These are phyloP conservation scores for Trichoderma virens DNA, from an alignment of 495 filamentous ascomycete species.

Conservation along the genomic window DNA sequence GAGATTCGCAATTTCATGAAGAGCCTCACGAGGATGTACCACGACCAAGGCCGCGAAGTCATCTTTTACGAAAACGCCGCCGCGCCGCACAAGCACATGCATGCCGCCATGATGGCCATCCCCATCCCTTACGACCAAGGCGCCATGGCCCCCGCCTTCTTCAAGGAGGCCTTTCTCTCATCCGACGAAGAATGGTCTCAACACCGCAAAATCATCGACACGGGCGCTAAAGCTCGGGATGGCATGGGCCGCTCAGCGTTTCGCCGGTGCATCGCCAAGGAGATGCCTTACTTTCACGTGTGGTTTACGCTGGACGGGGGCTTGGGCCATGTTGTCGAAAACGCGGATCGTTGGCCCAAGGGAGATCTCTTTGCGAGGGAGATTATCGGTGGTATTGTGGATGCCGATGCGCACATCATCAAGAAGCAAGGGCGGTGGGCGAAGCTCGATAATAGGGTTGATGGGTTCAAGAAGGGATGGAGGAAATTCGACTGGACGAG, in stretches of 20 bases:
- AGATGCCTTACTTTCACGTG: constrained; percentile 98
- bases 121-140: constrained; percentile 83
- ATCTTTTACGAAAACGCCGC: constrained; percentile 98
- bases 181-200: constrained; percentile 91
- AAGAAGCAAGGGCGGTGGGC: constrained; percentile 88
- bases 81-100: constrained; percentile 63
- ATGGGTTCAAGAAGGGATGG: constrained; percentile 79
- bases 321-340: constrained; percentile 87
- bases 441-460: constrained; percentile 53
- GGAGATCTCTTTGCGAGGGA: constrained; percentile 93
- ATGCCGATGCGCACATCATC: constrained; percentile 72
- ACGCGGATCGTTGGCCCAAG: constrained; percentile 76
- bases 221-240: constrained; percentile 55
- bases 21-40: constrained; percentile 84
- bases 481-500: constrained; percentile 94
- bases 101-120: constrained; percentile 80
- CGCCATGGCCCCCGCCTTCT: constrained; percentile 88
- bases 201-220: constrained; percentile 91
- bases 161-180: constrained; percentile 85
- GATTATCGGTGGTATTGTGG: constrained; percentile 88
- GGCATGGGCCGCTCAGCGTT: constrained; percentile 78
- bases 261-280: constrained; percentile 74
- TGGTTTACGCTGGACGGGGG: constrained; percentile 94
- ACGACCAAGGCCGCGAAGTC: constrained; percentile 81
- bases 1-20: constrained; percentile 99